Percentiles rank a stretch among this genome's conserved stretches.
These are phyloP conservation scores for Lactuca sativa DNA, from an alignment of 129 eudicot genomes.

Conservation along the genomic window DNA sequence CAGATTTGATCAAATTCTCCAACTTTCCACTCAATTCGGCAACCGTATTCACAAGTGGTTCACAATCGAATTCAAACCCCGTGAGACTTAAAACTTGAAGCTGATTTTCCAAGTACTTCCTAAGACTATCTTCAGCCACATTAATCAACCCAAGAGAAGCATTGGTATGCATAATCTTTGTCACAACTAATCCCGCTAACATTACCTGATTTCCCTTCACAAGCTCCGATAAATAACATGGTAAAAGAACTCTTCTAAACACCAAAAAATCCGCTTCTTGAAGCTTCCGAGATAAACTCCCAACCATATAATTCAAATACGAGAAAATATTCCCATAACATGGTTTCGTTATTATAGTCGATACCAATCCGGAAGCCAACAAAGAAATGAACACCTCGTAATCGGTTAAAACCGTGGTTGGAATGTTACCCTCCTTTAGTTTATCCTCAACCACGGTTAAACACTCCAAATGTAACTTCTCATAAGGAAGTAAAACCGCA, in stretches of 20 bases:
- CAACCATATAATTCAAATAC: slow-evolving; percentile 66
- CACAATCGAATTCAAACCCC: slow-evolving; percentile 28
- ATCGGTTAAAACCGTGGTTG: slow-evolving; percentile 47
- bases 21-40: slow-evolving; percentile 41
- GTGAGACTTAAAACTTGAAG: slow-evolving; percentile 31
- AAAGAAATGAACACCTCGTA: slow-evolving; percentile 52
- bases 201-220: slow-evolving; percentile 78
- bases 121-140: slow-evolving; percentile 75
- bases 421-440: slow-evolving; percentile 55
- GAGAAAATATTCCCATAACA: slow-evolving; percentile 62
- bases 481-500: slow-evolving; percentile 58
- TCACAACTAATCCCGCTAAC: slow-evolving; percentile 80
- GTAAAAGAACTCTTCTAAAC: slow-evolving; percentile 53
- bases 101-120: slow-evolving; percentile 56
- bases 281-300: slow-evolving; percentile 54
- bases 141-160: slow-evolving; percentile 69
- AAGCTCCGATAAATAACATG: slow-evolving; percentile 73
- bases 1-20: slow-evolving; percentile 50
- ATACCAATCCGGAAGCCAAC: slow-evolving; percentile 61
- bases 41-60: slow-evolving; percentile 46
- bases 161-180: slow-evolving; percentile 69
- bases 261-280: slow-evolving; percentile 56
- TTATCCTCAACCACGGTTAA: slow-evolving; percentile 65
- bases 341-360: slow-evolving; percentile 52
- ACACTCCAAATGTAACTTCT: slow-evolving; percentile 57